These are phyloP conservation scores for Stereocaulon alpinum DNA, from an alignment of 495 filamentous ascomycete species.

Conservation along the genomic window DNA sequence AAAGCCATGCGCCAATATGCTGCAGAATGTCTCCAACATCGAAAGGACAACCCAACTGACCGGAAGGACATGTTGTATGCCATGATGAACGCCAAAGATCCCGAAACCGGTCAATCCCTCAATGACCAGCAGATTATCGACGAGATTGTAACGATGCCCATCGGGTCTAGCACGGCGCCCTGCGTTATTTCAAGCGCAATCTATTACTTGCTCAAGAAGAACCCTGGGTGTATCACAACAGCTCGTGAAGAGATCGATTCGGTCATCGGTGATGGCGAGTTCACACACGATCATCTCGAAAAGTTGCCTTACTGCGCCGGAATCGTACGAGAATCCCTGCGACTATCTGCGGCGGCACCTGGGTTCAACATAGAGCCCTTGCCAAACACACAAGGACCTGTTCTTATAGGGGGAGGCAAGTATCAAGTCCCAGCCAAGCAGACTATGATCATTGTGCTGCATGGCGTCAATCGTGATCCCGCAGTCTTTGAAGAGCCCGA, in stretches of 20 bases:
- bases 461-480: constrained; percentile 59
- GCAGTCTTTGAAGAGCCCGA: constrained; percentile 54
- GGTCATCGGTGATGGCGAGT: constrained; percentile 27
- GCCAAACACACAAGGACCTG: constrained; percentile 40
- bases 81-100: constrained; percentile 57
- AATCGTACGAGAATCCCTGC: constrained; percentile 62
- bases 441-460: constrained; percentile 51
- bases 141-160: constrained; percentile 49
- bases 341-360: constrained; percentile 56
- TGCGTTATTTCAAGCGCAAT: constrained; percentile 36
- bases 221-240: constrained; percentile 28
- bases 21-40: constrained; percentile 46
- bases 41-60: constrained; percentile 40
- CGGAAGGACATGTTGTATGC: constrained; percentile 62
- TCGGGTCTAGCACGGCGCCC: constrained; percentile 36
- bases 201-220: constrained; percentile 37
- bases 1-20: constrained; percentile 47
- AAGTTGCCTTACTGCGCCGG: constrained; percentile 55
- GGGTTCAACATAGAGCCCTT: constrained; percentile 48
- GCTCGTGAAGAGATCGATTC: constrained; percentile 36
- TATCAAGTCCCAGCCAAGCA: constrained; percentile 54
- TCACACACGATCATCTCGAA: constrained; percentile 47
- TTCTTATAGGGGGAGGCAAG: constrained; percentile 49
- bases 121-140: constrained; percentile 52
- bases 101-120: constrained; percentile 53